These are phyloP conservation scores for Clonostachys sp. DNA, from an alignment of 2,329 filamentous ascomycete species.

Conservation along the genomic window DNA sequence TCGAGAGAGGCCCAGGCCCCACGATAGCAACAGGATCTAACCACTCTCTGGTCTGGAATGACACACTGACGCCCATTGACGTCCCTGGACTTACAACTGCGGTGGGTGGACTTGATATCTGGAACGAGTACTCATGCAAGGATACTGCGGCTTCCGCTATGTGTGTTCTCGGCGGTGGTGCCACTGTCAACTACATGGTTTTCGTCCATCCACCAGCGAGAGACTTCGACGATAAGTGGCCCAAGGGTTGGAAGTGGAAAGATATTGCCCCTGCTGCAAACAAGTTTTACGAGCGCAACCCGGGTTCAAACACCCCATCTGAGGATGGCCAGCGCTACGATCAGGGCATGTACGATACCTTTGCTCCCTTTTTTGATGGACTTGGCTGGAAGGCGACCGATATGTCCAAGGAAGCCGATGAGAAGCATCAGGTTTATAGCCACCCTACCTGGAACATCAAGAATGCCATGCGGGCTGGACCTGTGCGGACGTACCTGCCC, in stretches of 20 bases:
- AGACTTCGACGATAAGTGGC: constrained; percentile 64
- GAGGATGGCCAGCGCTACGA: constrained; percentile 62
- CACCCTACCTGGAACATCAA: constrained; percentile 62
- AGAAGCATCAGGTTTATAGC: constrained; percentile 62
- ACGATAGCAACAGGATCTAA: constrained; percentile 59
- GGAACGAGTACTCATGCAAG: constrained; percentile 40
- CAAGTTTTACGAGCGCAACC: constrained; percentile 53
- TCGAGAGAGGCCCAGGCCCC: constrained; percentile 54
- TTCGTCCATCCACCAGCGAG: constrained; percentile 61
- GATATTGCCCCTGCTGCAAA: constrained; percentile 49
- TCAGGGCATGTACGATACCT: constrained; percentile 58
- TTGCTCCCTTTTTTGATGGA: constrained; percentile 52
- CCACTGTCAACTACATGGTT: constrained; percentile 64
- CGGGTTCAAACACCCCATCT: constrained; percentile 54
- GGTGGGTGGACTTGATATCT: too few relatives aligned
- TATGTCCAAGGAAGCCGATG: constrained; percentile 51
- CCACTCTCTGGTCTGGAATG: constrained; percentile 56
- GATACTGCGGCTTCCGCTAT: constrained; percentile 33
- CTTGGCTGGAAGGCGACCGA: constrained; percentile 60
- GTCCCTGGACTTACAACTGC: constrained; percentile 50
- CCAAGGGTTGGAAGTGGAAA: constrained; percentile 60
- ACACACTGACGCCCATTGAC: constrained; percentile 63
- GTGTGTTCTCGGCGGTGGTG: constrained; percentile 62
- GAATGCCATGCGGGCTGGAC: constrained; percentile 62
- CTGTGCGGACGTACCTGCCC: constrained; percentile 65